Conservation (phyloP, 306 rosid genomes). For the Cicer cuneatum region DNA sequence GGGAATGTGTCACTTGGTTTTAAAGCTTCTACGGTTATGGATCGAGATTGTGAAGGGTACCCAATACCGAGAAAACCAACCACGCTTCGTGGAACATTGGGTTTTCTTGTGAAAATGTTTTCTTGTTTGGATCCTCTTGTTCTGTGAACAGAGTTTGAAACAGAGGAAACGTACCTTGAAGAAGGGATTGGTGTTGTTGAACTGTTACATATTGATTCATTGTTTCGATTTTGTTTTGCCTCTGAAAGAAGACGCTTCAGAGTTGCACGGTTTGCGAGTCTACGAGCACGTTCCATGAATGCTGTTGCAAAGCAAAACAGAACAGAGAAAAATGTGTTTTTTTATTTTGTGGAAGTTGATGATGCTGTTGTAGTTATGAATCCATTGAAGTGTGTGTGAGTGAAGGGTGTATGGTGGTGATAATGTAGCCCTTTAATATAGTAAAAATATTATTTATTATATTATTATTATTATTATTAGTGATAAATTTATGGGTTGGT, state of each 20-base stretch:
- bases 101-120: constrained; percentile 40
- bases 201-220: constrained; percentile 54
- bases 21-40: constrained; percentile 84
- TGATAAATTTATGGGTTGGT: too few relatives aligned
- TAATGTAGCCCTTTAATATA: constrained; percentile 15
- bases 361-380: constrained; percentile 33
- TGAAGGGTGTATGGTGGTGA: constrained; percentile 39
- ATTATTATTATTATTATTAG: too few relatives aligned
- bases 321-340: constrained; percentile 34
- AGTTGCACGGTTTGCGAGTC: constrained; percentile 84
- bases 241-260: constrained; percentile 83
- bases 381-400: constrained; percentile 47
- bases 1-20: constrained; percentile 90
- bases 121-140: constrained; percentile 54
- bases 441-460: too few relatives aligned
- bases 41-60: constrained; percentile 58
- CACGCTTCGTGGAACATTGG: constrained; percentile 31
- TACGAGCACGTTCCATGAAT: constrained; percentile 94
- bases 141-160: constrained; percentile 58
- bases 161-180: constrained; percentile 75
- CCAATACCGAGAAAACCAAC: constrained; percentile 45
- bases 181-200: constrained; percentile 61
- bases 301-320: constrained; percentile 15
- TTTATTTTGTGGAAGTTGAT: neutral
- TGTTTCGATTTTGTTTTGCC: constrained; percentile 69